Base-by-base conservation (phyloP, 2,329 filamentous ascomycete genomes). In the Colletotrichum falcatum region DNA sequence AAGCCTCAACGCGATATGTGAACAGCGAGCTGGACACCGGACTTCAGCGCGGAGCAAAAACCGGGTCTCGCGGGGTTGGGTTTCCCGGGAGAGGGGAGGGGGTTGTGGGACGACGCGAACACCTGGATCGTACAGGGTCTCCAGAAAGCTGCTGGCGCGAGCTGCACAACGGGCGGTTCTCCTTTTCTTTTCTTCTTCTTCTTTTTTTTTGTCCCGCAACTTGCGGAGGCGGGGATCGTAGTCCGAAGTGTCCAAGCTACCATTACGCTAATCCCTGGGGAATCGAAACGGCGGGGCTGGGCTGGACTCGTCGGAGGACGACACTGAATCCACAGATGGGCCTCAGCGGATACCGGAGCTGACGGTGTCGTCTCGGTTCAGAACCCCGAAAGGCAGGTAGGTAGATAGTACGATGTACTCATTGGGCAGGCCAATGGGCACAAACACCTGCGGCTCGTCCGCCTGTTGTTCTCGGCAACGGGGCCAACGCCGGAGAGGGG, bases 231-330 rank as follows among this genome's bases (percentile, higher is more conserved):
- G 58, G 58, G 58, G 28, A 26, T 37, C 28, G 9, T 61, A 14
- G 30, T 18, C 35, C 30, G 23, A 39, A 9, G 20, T 49, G 44
- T 20, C 20, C n/a, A 12, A 23, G 23, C 20, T 20, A 46, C 44
- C 23, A 23, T n/a, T 23, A 12, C 44, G 4, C n/a, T 26, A 28
- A 49, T 28, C 59, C 28, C 59, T 61, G 33, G 33, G 16, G 44
- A 61, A 61, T 28, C 44, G 33, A 61, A 61, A 61, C 59, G 44
- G 44, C 59, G 44, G 44, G 44, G 44, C 30, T 28, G 59, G 44
- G 33, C 30, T 37, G n/a, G 59, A 46, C 33, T 46, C 56, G n/a
- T 37, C 28, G 8, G n/a, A 37, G 59, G 59, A 39, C 44, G n/a
- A 16, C 6, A 11, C 7, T 20, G n/a, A 58, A 42, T 28, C 35